Evolutionary conservation across 2,329 filamentous ascomycete species (phyloP).

Genomic region (Tolypocladium cylindrosporum): DNA sequence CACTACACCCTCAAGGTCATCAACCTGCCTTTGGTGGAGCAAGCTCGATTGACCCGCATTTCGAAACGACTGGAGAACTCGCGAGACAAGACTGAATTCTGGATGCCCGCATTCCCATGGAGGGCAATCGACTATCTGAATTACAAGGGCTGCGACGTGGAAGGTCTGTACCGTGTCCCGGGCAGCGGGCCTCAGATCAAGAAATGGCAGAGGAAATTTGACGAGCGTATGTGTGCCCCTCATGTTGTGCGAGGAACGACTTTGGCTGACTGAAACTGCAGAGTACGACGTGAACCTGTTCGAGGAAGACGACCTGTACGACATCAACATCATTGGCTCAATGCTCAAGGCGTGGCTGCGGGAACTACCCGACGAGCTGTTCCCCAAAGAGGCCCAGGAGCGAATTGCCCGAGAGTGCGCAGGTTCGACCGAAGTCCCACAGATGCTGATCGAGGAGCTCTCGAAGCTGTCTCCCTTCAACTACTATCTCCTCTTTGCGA

Average conservation of each 20-base stretch:
- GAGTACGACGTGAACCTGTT: conserved; percentile 88
- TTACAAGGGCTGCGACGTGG: conserved; percentile 86
- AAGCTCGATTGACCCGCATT: conserved; percentile 84
- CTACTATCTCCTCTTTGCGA: conserved; percentile 94
- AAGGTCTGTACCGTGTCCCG: conserved; percentile 86
- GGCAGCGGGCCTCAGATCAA: conserved; percentile 86
- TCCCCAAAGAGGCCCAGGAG: conserved; percentile 76
- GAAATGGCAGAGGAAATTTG: conserved; percentile 87
- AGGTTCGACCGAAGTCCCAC: conserved; percentile 69
- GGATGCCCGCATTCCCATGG: conserved; percentile 96
- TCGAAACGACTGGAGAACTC: conserved; percentile 82
- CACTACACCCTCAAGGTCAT: conserved; percentile 79
- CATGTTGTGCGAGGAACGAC: not conserved
- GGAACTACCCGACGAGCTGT: conserved; percentile 87
- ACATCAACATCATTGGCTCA: conserved; percentile 93
- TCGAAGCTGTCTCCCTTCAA: conserved; percentile 94
- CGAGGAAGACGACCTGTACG: conserved; percentile 76
- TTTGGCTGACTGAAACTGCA: conserved; percentile 20
- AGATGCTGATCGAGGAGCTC: conserved; percentile 80
- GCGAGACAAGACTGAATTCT: conserved; percentile 92
- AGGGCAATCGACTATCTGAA: conserved; percentile 94
- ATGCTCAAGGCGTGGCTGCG: conserved; percentile 96
- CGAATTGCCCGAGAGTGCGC: conserved; percentile 71
- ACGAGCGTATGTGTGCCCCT: conserved; percentile 52
- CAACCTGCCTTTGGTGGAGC: conserved; percentile 76